Conservation (phyloP, 2,329 filamentous ascomycete genomes). For the Cladosporium sp. region DNA sequence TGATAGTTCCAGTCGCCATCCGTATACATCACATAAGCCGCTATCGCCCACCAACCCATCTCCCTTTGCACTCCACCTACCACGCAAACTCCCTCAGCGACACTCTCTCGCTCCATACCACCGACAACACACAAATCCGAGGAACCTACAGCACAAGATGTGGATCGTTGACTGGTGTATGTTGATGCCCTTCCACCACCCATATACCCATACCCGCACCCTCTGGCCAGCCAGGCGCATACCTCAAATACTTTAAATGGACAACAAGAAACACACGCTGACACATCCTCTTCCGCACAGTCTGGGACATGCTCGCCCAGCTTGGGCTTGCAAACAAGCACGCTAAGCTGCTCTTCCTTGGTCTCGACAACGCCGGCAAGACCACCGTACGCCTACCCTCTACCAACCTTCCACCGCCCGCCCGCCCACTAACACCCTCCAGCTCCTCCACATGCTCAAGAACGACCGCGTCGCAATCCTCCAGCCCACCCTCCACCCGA, state of each 20-base stretch:
- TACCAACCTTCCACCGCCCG: not conserved
- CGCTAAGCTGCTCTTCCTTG: conserved; percentile 90
- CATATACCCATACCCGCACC: not conserved
- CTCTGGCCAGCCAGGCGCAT: conserved; percentile 11
- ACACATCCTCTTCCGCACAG: conserved; percentile 45
- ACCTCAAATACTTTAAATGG: not conserved
- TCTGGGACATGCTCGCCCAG: conserved; percentile 86
- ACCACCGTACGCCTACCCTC: conserved; percentile 60
- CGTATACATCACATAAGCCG: not conserved
- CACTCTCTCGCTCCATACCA: not conserved
- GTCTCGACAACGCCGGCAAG: conserved; percentile 92
- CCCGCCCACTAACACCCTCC: conserved; percentile 19
- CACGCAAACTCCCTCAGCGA: not conserved
- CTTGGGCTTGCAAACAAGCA: conserved; percentile 93
- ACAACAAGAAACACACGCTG: conserved; percentile 3
- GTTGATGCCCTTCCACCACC: conserved; percentile 32
- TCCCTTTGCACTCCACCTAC: conserved; percentile 1
- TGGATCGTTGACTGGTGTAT: conserved; percentile 97
- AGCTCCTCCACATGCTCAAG: conserved; percentile 91
- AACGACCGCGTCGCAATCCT: conserved; percentile 92
- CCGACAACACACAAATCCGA: not conserved
- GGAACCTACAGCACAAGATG: conserved; percentile 54
- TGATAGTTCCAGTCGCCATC: conserved; percentile 13
- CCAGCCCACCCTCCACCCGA: conserved; percentile 87
- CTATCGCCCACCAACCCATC: conserved; percentile 7